Base-by-base conservation (phyloP, 1,139 yeast species). In the Ogataea hybrid region DNA sequence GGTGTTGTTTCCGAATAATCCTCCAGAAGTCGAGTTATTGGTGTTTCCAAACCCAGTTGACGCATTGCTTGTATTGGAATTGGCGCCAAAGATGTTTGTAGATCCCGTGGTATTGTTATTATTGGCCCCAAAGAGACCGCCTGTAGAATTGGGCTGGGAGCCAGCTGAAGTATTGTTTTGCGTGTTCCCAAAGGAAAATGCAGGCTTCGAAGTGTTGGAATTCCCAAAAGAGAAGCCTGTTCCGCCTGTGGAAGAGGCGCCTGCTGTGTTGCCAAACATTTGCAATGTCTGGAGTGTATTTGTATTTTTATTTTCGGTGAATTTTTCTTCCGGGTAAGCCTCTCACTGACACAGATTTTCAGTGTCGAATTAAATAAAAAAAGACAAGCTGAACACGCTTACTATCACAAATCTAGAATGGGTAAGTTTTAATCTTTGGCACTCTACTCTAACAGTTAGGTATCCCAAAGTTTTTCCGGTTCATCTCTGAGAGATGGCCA, bases 401-500 rank as follows among this genome's bases (percentile, higher is more conserved):
- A 25, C 11, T 17, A 36, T 22, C 32, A 18, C 27, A 14, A 25
- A 25, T 28, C 32, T 18, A 39, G 25, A 36, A 45, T 46, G 49
- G 49, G 49, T 47, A 45, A 28, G 47, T 44, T 10, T 14, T 11
- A 12, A 14, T 2, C 15, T 12, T 14, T 25, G 2, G 9, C 12
- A 7, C 15, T 25, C 28, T n/a, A 1, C 16, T 14, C 23, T 18
- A 34, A 37, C 36, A 9, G 22, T 65, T 68, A 82, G 98, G 98
- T 73, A 90, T 92, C 63, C 97, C 97, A 44, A 90, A 92, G 62
- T 92, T 90, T 64, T 92, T 88, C 66, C 79, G 97, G 66, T 92
- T 88, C 71, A 89, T 92, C 70, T 88, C 97, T 41, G 98, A 94
- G 69, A 81, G 99, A 81, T 94, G 97, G 97, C 99, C 99, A 27